Conservation (phyloP, 2,329 filamentous ascomycete genomes). For the Verticillium nubilum region DNA sequence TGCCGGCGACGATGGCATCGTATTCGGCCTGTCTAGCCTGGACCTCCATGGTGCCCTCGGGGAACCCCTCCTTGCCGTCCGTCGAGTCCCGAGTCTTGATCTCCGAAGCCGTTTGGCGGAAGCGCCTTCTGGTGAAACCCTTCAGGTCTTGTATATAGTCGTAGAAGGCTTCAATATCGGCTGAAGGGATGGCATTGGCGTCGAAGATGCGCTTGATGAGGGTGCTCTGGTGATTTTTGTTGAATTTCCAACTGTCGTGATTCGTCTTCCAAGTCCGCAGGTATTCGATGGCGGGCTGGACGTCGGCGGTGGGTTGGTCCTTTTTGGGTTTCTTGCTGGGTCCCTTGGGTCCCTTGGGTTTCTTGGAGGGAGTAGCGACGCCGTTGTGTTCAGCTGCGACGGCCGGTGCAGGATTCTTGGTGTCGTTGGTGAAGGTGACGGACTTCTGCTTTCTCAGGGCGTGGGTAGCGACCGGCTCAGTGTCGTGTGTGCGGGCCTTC, state of each 20-base stretch:
- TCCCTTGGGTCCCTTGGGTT: conserved; percentile 19
- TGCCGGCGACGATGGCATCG: conserved; percentile 47
- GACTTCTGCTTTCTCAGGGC: conserved; percentile 33
- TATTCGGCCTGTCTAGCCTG: conserved; percentile 51
- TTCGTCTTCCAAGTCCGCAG: conserved; percentile 69
- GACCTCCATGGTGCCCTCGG: conserved; percentile 40
- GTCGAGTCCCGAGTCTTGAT: conserved; percentile 50
- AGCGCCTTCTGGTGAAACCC: conserved; percentile 64
- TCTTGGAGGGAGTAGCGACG: conserved; percentile 12
- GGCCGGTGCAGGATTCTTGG: conserved; percentile 21
- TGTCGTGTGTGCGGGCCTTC: conserved; percentile 18
- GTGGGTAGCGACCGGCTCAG: conserved; percentile 7
- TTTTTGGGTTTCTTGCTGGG: conserved; percentile 29
- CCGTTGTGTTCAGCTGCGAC: conserved; percentile 6
- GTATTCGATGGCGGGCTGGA: conserved; percentile 68
- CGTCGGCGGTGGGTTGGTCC: conserved; percentile 34
- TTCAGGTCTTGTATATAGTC: conserved; percentile 76
- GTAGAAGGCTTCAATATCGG: conserved; percentile 64
- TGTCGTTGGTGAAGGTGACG: conserved; percentile 42
- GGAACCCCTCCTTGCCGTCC: conserved; percentile 40
- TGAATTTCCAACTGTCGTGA: conserved; percentile 83
- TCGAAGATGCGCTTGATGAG: conserved; percentile 80
- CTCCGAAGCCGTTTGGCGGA: conserved; percentile 61
- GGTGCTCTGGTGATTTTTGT: conserved; percentile 84
- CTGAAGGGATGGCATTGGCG: conserved; percentile 61